These are phyloP conservation scores for Larix kaempferi DNA, from an alignment of 75 land plant genomes.

Conservation along the genomic window DNA sequence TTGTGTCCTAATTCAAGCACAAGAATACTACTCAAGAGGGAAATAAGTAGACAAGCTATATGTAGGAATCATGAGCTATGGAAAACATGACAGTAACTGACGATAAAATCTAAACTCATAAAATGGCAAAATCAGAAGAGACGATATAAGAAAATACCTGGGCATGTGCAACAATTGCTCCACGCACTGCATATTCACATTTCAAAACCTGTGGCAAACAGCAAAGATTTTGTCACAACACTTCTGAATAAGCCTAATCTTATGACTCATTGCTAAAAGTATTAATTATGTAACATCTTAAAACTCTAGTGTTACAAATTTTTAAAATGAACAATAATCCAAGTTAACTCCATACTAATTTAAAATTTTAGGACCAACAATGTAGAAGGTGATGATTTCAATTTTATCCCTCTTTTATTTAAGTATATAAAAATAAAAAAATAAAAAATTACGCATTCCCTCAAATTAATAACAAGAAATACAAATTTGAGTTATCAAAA, in stretches of 20 bases:
- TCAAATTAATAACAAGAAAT: not conserved
- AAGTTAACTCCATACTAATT: not conserved
- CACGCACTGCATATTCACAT: constrained; percentile 98
- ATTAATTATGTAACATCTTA: not conserved
- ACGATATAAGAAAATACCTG: constrained; percentile 51
- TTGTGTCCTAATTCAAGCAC: not conserved
- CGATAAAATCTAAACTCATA: not conserved
- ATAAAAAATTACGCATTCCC: not conserved
- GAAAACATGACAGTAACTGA: not conserved
- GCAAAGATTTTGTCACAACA: not conserved
- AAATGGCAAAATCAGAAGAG: not conserved
- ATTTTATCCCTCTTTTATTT: not conserved
- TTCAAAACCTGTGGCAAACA: constrained; percentile 62
- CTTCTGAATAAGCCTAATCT: not conserved
- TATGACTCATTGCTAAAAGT: not conserved
- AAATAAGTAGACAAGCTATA: not conserved
- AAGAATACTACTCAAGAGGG: not conserved
- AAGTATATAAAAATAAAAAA: not conserved
- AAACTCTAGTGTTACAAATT: too few relatives aligned
- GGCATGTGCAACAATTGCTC: constrained; percentile 86
- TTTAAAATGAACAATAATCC: not conserved
- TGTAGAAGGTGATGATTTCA: not conserved
- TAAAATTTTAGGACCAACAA: too few relatives aligned
- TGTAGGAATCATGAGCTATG: not conserved
- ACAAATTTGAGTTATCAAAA: not conserved